Evolutionary conservation across 176 grass and related monocot genomes (phyloP), one percentile per base, ranked within the genome.

Genomic region (Panicum miliaceum): DNA sequence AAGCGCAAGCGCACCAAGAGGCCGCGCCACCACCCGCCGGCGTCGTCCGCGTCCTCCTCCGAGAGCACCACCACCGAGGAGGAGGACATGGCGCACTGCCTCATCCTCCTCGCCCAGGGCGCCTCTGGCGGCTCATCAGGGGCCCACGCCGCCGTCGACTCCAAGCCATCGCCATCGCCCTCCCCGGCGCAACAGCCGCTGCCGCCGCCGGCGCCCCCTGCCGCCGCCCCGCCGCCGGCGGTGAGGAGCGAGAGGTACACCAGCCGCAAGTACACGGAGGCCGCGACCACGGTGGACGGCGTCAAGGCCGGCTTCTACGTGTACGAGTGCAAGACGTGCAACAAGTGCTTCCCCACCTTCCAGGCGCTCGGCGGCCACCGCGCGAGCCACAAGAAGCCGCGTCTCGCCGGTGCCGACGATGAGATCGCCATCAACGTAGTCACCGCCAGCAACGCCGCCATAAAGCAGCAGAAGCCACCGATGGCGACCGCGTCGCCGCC

Each of bases 291-390:
- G 46, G 67, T 51, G 34, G 81, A 69, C 50, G 73, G 81, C 80
- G 76, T 76, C 65, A 18, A 18, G 68, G 82, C 88, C 71, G 79
- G 72, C 8, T 78, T 74, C 72, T 85, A 82, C 59, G 84, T 85
- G 10, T 94, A 88, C 69, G 76, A 86, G 57, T 97, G 95, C 86
- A 94, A 88, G 84, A 97, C 88, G 26, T 97, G 95, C 81, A 89
- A 85, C 74, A 97, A 94, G 69, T 84, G 90, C 70, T 97, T 94
- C 86, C 77, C 83, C 58, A 88, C 90, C 68, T 97, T 97, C 89
- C 95, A 97, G 27, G 96, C 96, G 4, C 96, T 95, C 74, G 96
- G 96, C 52, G 96, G 96, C 36, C 96, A 98, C 82, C 93, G 91
- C 15, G 89, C 96, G 35, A 98, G 93, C 89, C 96, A 98, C 87